Base-by-base conservation (phyloP, 495 filamentous ascomycete genomes). In the Aspergillus campestris region DNA sequence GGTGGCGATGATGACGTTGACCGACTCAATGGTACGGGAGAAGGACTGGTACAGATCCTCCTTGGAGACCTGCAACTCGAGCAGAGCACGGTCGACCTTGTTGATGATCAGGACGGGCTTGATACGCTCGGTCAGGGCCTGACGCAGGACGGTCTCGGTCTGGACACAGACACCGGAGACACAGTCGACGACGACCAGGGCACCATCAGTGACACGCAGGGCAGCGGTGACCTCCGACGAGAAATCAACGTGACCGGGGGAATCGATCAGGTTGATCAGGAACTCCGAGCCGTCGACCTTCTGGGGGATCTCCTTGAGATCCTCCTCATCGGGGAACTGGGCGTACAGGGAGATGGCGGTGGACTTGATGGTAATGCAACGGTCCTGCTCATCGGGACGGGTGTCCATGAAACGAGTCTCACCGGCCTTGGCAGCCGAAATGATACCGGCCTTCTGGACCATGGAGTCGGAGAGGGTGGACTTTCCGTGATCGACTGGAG, bases 221-320 rank as follows among this genome's bases (percentile, higher is more conserved):
- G 92, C 92, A 67, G 92, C 92, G 62, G 92, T 99, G 65, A 99
- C 92, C 71, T 99, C 92, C 52, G 92, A 99, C 15, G 92, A 99
- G 84, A 99, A 99, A 75, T 99, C 92, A 70, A 99, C 92, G 89
- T 99, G 92, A 77, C 92, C 92, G 50, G 92, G 92, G 28, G 92
- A 99, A 70, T 99, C 92, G 73, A 99, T 99, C 79, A 99, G 77
- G 82, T 99, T 99, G 81, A 99, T 91, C 81, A 99, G 80, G 82
- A 99, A 99, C 69, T 96, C 88, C 68, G 78, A 75, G 71, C 94
- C 90, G 47, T 88, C 80, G 51, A 85, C 80, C 70, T 84, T 82
- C 75, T 94, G 83, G 57, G 86, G 82, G 52, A 96, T 86, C 64
- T 99, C 92, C 81, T 96, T 96, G 39, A 95, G 59, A 67, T 97